Evolutionary conservation across 768 basidiomycete species (phyloP), one percentile per base, ranked within the genome.

Genomic region (Hypsizygus marmoreus): DNA sequence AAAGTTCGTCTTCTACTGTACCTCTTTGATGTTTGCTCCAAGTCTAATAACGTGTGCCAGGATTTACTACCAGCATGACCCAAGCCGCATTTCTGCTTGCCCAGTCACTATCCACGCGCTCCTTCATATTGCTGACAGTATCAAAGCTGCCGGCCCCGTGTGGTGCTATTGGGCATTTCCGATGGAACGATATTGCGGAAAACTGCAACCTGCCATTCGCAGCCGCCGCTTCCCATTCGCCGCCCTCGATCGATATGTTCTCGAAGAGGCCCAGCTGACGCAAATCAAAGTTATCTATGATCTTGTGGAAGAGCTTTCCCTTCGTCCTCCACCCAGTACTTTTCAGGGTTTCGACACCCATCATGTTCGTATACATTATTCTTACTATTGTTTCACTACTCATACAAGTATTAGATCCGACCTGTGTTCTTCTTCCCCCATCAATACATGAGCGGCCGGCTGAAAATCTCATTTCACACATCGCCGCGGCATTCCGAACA

Each of bases 141-240:
- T 74, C 24, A 37, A 58, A 32, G 48, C 40, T 3, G 50, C 46
- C 16, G 70, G 72, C 0, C 72, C 68, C 6, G 65, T 70, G 4
- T 72, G 70, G 65, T 53, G 54, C 1, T 67, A 63, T 37, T 72
- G 69, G 73, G 62, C 68, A 5, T 74, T 72, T 52, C 56, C 64
- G 2, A 71, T 68, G 58, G 71, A 75, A 45, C 57, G 61, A 1
- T 68, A 55, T 38, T 72, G 71, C 53, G 64, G 67, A 0, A 32
- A 29, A 4, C 46, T 74, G 0, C 46, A 43, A 14, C 59, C 51
- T 8, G 45, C 49, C 4, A 61, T 72, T 45, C 49, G 49, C 29
- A 71, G 63, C 31, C 54, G 60, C 2, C 43, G 60, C 1, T 56
- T 53, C 26, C 58, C 58, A 0, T 59, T 42, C 33, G 46, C 56